Evolutionary conservation across 1,284 basidiomycete species (phyloP), one percentile per base, ranked within the genome.

Genomic region (Peniophora sp.): DNA sequence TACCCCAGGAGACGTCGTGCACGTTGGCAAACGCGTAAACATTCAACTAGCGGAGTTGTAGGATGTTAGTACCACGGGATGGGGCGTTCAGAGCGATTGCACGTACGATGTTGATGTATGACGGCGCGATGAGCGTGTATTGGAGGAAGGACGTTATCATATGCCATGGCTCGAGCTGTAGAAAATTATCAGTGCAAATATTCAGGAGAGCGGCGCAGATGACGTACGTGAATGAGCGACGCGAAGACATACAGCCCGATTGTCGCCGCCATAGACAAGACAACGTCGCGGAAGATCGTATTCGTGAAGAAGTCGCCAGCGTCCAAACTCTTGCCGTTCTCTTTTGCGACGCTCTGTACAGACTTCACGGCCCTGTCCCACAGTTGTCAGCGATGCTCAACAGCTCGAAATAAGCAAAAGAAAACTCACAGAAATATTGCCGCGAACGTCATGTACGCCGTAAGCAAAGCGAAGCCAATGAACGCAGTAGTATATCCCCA

Each of bases 101-200:
- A 65, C 87, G 92, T 45, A 96, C 69, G 46, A 96, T 76, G 64
- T 91, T 93, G 67, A 95, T 82, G 60, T 92, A 95, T n/a, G 85
- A 86, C 3, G 92, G 90, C 1, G 85, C 85, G 53, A 97, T 74
- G 15, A 99, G 71, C 56, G 98, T 68, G 64, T 97, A 98, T 52
- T 92, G 93, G 6, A 87, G 56, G 62, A 95, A 95, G 60, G 89
- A 92, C 2, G 94, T 98, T 55, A 97, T 51, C 68, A 97, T 83
- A 69, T 96, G 91, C 84, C 93, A 91, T 14, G 94, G 92, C 67
- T 98, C 95, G 54, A 97, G 80, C 0, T 93, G 90, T 15, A 97
- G 69, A n/a, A 64, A 90, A 96, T 35, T 90, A 83, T 80, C 57
- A 39, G 52, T 54, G 50, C 20, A 43, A 5, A n/a, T n/a, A n/a